Evolutionary conservation across 192 early-diverging fungal genomes (phyloP).

Genomic region (Dimargaris cristalligena): DNA sequence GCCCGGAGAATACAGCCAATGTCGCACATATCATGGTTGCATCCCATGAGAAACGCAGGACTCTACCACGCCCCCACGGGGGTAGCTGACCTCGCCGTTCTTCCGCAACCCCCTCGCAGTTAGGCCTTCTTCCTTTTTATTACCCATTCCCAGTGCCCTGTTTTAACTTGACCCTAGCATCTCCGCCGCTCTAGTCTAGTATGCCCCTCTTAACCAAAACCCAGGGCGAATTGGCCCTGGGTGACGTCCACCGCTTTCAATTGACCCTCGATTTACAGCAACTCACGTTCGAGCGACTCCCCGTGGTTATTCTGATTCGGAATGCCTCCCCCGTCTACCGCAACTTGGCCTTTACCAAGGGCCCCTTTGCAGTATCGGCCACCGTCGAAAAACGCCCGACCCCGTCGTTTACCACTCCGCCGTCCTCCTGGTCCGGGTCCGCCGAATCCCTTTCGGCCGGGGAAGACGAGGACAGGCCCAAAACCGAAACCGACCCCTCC

Average conservation of each 20-base stretch:
- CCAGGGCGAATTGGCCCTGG: neutral
- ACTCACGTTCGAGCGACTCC: neutral
- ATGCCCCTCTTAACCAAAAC: slow-evolving; percentile 5
- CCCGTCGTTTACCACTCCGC: neutral
- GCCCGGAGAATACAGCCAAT: no score
- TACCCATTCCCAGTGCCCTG: no score
- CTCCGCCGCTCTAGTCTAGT: no score
- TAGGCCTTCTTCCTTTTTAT: no score
- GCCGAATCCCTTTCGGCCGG: neutral
- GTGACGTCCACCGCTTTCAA: slow-evolving; percentile 3
- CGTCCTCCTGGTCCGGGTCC: neutral
- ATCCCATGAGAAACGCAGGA: no score
- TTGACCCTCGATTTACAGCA: neutral
- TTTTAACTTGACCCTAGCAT: no score
- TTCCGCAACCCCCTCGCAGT: no score
- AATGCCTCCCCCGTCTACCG: slow-evolving; percentile 3
- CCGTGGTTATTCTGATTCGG: neutral
- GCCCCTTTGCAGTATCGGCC: slow-evolving; percentile 4
- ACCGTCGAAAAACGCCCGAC: slow-evolving; percentile 7
- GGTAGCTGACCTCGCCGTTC: no score
- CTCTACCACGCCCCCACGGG: no score
- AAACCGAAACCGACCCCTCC: neutral
- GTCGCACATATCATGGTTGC: no score
- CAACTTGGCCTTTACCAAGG: slow-evolving; percentile 1
- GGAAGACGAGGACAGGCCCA: neutral